phyloP scores from a whole-genome alignment of 495 filamentous ascomycete species.

The Penicillium chermesinum region DNA sequence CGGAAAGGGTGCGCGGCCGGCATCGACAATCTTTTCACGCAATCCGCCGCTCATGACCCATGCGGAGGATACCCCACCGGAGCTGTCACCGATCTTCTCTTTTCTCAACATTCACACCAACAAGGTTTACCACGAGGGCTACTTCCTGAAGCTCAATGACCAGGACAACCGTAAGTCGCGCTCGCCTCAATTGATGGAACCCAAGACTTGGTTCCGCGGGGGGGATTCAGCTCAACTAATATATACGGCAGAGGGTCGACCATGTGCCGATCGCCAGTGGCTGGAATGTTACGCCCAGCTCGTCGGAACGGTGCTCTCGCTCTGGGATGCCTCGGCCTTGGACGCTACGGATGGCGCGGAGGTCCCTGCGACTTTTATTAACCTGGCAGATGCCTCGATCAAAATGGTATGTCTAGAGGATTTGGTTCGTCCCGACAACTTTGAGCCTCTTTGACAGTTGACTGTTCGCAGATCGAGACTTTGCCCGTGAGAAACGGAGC shows the following conservation, averaged over 20 bases:
- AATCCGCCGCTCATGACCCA: conserved; percentile 86
- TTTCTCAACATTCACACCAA: conserved; percentile 93
- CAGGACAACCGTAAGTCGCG: conserved; percentile 71
- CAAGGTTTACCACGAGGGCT: conserved; percentile 96
- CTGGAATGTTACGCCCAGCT: conserved; percentile 96
- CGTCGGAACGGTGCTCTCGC: conserved; percentile 86
- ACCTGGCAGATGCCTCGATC: conserved; percentile 93
- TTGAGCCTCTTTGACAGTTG: too few relatives aligned
- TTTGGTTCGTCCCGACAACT: not conserved
- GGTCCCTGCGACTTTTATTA: conserved; percentile 91
- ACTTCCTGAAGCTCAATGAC: conserved; percentile 94
- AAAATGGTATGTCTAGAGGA: conserved; percentile 80
- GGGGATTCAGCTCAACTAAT: conserved; percentile 6
- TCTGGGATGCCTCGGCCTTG: conserved; percentile 93
- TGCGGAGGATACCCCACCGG: conserved; percentile 76
- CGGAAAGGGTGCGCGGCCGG: conserved; percentile 48
- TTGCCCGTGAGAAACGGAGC: conserved; percentile 72
- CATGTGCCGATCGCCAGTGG: conserved; percentile 83
- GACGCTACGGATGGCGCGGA: conserved; percentile 82
- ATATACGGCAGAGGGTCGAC: conserved; percentile 65
- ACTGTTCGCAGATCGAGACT: conserved; percentile 74
- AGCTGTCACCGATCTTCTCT: conserved; percentile 89
- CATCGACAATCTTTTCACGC: conserved; percentile 69
- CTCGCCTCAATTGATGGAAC: not conserved
- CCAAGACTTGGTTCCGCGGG: too few relatives aligned